phyloP scores from a whole-genome alignment of 257 asterid genomes.

The Solanum rostratum region DNA sequence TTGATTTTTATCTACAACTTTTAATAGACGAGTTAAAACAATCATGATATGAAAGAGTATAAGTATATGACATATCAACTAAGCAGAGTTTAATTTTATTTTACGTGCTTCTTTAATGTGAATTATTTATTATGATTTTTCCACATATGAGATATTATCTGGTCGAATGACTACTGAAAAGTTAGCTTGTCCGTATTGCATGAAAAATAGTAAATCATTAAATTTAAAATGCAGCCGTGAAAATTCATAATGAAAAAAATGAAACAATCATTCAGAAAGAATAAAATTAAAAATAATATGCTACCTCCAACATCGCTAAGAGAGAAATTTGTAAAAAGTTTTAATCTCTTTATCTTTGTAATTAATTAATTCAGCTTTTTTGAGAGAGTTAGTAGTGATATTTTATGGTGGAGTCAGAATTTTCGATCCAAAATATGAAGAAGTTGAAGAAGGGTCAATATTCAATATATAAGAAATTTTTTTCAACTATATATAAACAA shows the following conservation, averaged over 20 bases:
- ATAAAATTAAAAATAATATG: background rate
- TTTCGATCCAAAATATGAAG: too few relatives aligned
- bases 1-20: too few relatives aligned
- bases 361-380: background rate
- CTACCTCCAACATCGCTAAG: background rate
- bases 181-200: background rate
- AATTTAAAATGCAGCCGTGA: background rate
- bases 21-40: background rate
- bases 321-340: background rate
- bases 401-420: too few relatives aligned
- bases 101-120: background rate
- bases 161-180: background rate
- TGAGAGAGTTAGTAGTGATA: background rate
- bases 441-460: too few relatives aligned
- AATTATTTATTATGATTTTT: background rate
- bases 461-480: too few relatives aligned
- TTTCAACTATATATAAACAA: too few relatives aligned
- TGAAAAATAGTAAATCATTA: background rate
- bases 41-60: background rate
- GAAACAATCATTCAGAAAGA: background rate
- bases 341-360: background rate
- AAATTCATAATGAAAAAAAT: background rate
- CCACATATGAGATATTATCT: background rate
- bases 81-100: background rate
- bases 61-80: background rate